Conservation (phyloP, 208 protist species). For the Novymonas esmeraldas region DNA sequence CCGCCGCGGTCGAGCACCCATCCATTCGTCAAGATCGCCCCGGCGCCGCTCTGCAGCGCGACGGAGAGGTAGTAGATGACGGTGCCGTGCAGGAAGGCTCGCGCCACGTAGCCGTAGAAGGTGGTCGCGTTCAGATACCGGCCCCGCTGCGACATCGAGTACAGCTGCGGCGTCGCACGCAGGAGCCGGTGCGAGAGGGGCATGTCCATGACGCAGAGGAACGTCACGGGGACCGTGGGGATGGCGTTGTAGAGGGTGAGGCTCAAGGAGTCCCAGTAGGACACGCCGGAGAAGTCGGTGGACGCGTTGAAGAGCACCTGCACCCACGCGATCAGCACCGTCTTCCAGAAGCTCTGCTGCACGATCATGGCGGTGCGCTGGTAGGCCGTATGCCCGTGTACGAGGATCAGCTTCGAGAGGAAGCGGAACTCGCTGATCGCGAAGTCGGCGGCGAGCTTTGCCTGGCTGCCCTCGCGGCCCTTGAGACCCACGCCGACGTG, state of each 20-base stretch:
- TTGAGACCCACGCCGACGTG: slow-evolving; percentile 91
- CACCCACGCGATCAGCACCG: slow-evolving; percentile 91
- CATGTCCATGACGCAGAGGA: slow-evolving; percentile 88
- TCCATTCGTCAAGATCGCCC: slow-evolving; percentile 37
- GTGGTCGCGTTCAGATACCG: slow-evolving; percentile 71
- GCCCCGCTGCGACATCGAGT: slow-evolving; percentile 64
- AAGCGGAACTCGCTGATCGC: slow-evolving; percentile 91
- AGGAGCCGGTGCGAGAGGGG: slow-evolving; percentile 64
- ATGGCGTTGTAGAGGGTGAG: slow-evolving; percentile 89
- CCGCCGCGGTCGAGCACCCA: slow-evolving; percentile 58
- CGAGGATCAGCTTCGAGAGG: slow-evolving; percentile 88
- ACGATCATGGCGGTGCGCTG: slow-evolving; percentile 91
- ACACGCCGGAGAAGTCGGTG: slow-evolving; percentile 78
- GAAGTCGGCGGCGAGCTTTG: slow-evolving; percentile 91
- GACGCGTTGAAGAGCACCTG: slow-evolving; percentile 91
- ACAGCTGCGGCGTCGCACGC: slow-evolving; percentile 63
- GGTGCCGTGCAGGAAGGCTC: slow-evolving; percentile 75
- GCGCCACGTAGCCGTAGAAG: slow-evolving; percentile 81
- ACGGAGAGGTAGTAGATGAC: slow-evolving; percentile 70
- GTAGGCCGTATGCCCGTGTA: slow-evolving; percentile 94
- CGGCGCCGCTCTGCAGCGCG: slow-evolving; percentile 31
- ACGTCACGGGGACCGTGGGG: slow-evolving; percentile 81
- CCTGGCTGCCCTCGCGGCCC: slow-evolving; percentile 91
- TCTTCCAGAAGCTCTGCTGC: slow-evolving; percentile 98
- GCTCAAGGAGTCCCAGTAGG: slow-evolving; percentile 91